Base-by-base conservation (phyloP, 179 eudicot species). In the Amaranthus tricolor region DNA sequence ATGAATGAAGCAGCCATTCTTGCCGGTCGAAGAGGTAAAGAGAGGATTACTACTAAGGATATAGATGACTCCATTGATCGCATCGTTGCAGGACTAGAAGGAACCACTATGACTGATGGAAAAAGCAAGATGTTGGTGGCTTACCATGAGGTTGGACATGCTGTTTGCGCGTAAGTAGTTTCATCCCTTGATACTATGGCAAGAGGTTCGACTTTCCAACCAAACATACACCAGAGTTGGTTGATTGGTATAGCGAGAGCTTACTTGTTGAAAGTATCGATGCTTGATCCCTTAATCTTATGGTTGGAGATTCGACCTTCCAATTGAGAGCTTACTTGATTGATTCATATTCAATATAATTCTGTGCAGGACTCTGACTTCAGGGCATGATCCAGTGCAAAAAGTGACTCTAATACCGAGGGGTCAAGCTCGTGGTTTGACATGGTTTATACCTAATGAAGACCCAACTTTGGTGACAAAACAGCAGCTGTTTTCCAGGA, bases 41-140 rank as follows among this genome's bases (percentile, higher is more conserved):
- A 91, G 16, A 94, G 79, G 56, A 92, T 94, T 71, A 81, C 98
- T 64, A 84, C 92, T 6, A 92, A 90, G 82, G 98, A 94, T 79
- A 88, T 94, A 7, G 97, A 94, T 78, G 98, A 94, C 82, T 94
- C 98, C 21, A 92, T 94, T 75, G 98, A 94, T 79, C 85, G 98
- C 82, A 94, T 94, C 62, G 95, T 92, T 59, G 97, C 97, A 75
- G 98, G 98, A 79, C 92, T 94, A 96, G 98, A 94, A 76, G 98
- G 98, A 77, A 94, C 98, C 0, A 89, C 89, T 64, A 94, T 94
- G 98, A 92, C 96, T 7, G 98, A 94, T 78, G 95, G 97, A 59
- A 94, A 94, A 89, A 89, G 96, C 88, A 94, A 94, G 83, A 90
- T 96, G 76, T 87, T 94, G 45, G 98, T 94, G 65, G 98, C 97